Evolutionary conservation across 805 yeast genomes (phyloP), one percentile per base, ranked within the genome.

Genomic region (Yarrowia divulgata): DNA sequence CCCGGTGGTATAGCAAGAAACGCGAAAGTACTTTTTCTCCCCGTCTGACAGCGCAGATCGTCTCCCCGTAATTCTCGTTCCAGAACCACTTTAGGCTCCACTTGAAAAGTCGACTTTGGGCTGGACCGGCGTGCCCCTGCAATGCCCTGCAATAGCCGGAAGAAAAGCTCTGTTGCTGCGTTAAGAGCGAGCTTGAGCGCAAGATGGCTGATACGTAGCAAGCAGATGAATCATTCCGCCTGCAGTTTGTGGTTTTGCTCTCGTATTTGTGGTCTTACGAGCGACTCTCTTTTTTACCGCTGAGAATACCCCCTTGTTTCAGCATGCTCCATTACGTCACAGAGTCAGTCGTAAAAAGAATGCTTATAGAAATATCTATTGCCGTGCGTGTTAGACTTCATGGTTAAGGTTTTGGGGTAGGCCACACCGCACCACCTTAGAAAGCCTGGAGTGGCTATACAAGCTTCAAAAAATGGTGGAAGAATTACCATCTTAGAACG

Each of bases 391-490:
- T 54, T 54, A 16, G 43, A 8, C 19, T 37, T 50, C 37, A 39
- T 14, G 13, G 35, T 37, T 54, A 14, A 19, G 18, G 16, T 54
- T 54, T 39, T 54, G 35, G 45, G 34, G 45, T 54, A 14, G 58
- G 32, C 58, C 57, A 52, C 57, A 29, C 29, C 37, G 54, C 54
- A 35, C 57, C 57, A 52, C 39, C 16, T 34, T 12, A 9, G 29
- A 23, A 29, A 52, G 16, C 9, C 35, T 12, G 35, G 35, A 55
- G 46, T 16, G 18, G 13, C 7, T 34, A 34, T 18, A 23, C 29
- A 9, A 13, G 18, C 45, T 54, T 37, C 46, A 55, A 55, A 55
- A 55, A 39, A 39, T 7, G n/a, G 32, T 54, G 62, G 62, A 55
- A 57, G 14, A 57, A 57, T 57, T 57, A 29, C 63, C 48, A 6